Base-by-base conservation (phyloP, 2,329 filamentous ascomycete genomes). In the Penicillium sp. region DNA sequence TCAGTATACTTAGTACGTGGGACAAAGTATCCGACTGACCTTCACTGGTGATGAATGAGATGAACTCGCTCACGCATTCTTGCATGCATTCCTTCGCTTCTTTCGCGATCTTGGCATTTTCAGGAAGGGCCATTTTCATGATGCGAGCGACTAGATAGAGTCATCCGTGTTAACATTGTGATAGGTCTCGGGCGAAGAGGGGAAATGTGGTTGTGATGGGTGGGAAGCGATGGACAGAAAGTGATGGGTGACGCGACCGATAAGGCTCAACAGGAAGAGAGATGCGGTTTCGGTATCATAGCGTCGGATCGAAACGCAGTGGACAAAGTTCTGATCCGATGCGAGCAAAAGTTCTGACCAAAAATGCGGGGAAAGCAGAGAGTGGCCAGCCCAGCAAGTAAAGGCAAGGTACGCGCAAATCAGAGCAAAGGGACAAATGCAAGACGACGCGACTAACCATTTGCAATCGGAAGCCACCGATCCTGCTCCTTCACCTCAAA, bases 1-100 rank as follows among this genome's bases (percentile, higher is more conserved):
- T 60, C 21, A 59, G 43, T 36, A 42, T 14, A 42, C 40, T 32
- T 18, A 46, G 38, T 38, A 43, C 18, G 29, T 49, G 38, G 47
- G 11, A 40, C 5, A n/a, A 52, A 43, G 38, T 21, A 43, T 38
- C 36, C 48, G 24, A 79, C 89, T 71, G 75, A 96, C 94, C 94
- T 83, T 99, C 94, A 75, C 93, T 97, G 34, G 94, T 99, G 72
- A 99, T 97, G 82, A 99, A 99, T 6, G 91, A 96, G 80, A 99
- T 99, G 77, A 99, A 99, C 79, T 99, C 94, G 86, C 92, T 97
- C 55, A 99, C 94, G 72, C 94, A 99, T 77, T 99, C 94, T 76
- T 99, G 94, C 94, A 99, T 97, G 78, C 94, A 99, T 75, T 99
- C 94, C 76, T 99, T 99, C 52, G 94, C 94, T 74, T 99, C 94